Base-by-base conservation (phyloP, 2,329 filamentous ascomycete species). In the Aspergillus sp. region DNA sequence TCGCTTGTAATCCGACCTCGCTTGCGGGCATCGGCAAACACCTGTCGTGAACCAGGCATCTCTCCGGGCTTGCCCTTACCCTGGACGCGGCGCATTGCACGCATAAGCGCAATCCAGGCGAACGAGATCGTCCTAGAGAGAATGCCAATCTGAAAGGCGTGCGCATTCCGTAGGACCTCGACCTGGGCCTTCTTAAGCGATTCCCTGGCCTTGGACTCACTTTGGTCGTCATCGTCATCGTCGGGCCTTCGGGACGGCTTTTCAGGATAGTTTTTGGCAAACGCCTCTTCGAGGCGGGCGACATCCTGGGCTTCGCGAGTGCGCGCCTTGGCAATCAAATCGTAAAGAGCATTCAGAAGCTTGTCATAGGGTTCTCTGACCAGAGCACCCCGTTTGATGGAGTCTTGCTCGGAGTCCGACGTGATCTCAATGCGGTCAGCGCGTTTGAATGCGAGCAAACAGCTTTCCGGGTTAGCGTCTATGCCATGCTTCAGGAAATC, bases 81-180 rank as follows among this genome's bases (percentile, higher is more conserved):
- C 76, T 98, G 93, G 16, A 98, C 89, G 55, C 95, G 91, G 58
- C 95, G 90, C 86, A 96, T 96, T 4, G 94, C 90, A 54, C 95
- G 88, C 78, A 96, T 96, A 60, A 98, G 82, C 16, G 92, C 92
- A 70, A 98, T 96, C 95, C 95, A 99, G 4, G 92, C 89, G 69
- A 92, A 93, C 0, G 95, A 96, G 57, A 99, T 88, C 1, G 91
- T 94, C 67, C 90, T 88, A 47, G 90, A 94, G 22, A 98, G 83
- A 16, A 90, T 81, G 29, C 89, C 87, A 36, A 88, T 87, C 70
- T 96, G 91, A 5, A 85, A 84, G 7, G 86, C 85, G 70, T 90
- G 90, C 11, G 87, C 87, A 61, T 90, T 85, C 69, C 83, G 81
- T 49, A 87, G 80, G 6, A 81, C 80, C 56, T 85, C 81, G 49